Conservation (phyloP, 108 stramenopile genomes). For the Parietichytrium sp. region DNA sequence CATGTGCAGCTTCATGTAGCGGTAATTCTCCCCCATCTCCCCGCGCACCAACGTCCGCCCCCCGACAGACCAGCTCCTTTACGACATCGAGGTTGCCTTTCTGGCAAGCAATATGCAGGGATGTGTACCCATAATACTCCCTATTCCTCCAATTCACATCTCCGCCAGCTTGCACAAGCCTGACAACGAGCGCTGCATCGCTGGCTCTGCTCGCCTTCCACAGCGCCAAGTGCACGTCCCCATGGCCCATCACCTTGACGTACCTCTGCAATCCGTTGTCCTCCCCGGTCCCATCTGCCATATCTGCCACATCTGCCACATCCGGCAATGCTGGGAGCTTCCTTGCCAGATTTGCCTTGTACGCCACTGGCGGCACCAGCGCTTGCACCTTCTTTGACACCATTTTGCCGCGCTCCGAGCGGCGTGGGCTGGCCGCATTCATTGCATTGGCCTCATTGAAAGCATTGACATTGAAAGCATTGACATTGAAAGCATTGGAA, state of each 20-base stretch:
- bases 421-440: too few species aligned
- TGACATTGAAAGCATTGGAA: too few species aligned
- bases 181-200: background rate
- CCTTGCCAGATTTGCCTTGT: too few species aligned
- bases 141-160: background rate
- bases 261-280: too few species aligned
- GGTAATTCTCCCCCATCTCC: background rate
- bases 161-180: background rate
- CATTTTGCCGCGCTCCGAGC: too few species aligned
- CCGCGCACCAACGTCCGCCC: background rate
- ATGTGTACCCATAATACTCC: background rate
- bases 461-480: too few species aligned
- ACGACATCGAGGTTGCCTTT: background rate
- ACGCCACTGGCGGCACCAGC: too few species aligned
- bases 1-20: background rate
- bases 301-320: too few species aligned
- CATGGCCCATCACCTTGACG: background rate
- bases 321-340: too few species aligned
- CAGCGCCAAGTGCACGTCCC: background rate
- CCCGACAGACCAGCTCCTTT: background rate
- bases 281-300: too few species aligned
- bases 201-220: conserved; percentile 22
- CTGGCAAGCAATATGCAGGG: background rate
- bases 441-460: too few species aligned
- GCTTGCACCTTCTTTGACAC: too few species aligned